These are phyloP conservation scores for Phytophthora nicotianae DNA, from an alignment of 352 stramenopile genomes.

Conservation along the genomic window DNA sequence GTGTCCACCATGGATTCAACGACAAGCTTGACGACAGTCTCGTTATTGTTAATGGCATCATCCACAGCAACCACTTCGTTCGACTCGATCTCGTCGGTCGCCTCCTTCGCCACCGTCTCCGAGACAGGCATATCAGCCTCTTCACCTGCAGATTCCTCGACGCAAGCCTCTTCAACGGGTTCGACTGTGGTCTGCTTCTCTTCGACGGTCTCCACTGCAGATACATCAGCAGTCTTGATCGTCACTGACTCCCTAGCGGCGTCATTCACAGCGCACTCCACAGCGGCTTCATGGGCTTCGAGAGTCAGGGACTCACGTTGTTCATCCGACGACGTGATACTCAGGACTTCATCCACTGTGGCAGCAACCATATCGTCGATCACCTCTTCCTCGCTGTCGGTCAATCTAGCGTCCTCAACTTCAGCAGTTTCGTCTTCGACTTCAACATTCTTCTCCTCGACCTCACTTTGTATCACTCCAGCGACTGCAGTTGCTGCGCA, in stretches of 20 bases:
- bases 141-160: not conserved
- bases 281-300: conserved; percentile 1
- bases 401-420: conserved; percentile 1
- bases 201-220: not conserved
- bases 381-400: conserved; percentile 12
- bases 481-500: not conserved
- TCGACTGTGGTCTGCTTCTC: conserved; percentile 3
- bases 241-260: too few relatives aligned
- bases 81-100: not conserved
- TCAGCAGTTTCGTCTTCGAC: not conserved
- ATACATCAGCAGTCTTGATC: not conserved
- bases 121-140: not conserved
- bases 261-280: too few relatives aligned
- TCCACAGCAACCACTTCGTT: too few relatives aligned
- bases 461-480: not conserved
- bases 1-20: not conserved
- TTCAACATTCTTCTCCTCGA: not conserved
- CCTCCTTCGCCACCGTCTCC: not conserved
- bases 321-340: conserved; percentile 12
- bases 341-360: conserved; percentile 16
- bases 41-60: not conserved
- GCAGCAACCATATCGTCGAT: conserved; percentile 13
- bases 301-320: conserved; percentile 15
- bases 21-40: not conserved
- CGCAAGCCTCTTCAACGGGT: not conserved